These are phyloP conservation scores for Candida cerambycidarum DNA, from an alignment of 805 yeast genomes.

Conservation along the genomic window DNA sequence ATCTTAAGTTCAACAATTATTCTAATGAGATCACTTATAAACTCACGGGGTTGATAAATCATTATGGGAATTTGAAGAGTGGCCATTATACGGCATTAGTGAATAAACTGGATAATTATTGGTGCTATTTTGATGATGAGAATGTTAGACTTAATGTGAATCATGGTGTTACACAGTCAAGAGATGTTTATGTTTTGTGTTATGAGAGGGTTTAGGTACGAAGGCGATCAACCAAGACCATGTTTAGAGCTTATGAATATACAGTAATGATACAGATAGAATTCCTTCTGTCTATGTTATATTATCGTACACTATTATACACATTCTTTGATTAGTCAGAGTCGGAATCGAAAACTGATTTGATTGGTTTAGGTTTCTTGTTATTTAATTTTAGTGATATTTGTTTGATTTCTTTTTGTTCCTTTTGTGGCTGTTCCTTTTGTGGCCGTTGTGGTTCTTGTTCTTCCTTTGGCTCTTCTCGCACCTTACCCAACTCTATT, in stretches of 20 bases:
- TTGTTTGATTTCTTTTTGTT: constrained; percentile 1
- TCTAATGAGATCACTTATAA: constrained; percentile 45
- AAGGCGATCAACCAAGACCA: no score
- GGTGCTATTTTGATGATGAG: constrained; percentile 81
- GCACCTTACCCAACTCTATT: constrained; percentile 42
- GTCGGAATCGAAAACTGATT: constrained; percentile 9
- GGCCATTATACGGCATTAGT: constrained; percentile 78
- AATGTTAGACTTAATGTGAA: constrained; percentile 42
- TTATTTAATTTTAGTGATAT: constrained; percentile 5
- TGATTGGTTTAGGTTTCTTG: not conserved
- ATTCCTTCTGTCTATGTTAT: not conserved
- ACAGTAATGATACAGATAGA: not conserved
- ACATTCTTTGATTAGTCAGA: constrained; percentile 5
- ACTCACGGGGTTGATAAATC: constrained; percentile 66
- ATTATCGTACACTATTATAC: not conserved
- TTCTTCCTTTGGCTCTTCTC: not conserved
- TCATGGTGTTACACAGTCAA: constrained; percentile 52
- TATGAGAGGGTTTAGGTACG: constrained; percentile 49
- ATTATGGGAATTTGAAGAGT: constrained; percentile 64
- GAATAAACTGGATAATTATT: constrained; percentile 51
- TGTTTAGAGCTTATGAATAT: not conserved
- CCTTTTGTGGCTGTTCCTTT: not conserved
- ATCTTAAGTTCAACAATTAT: constrained; percentile 44
- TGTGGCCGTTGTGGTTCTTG: not conserved
- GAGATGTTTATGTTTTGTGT: constrained; percentile 69